Base-by-base conservation (phyloP, 2,329 filamentous ascomycete species). In the Xylaria polymorpha region DNA sequence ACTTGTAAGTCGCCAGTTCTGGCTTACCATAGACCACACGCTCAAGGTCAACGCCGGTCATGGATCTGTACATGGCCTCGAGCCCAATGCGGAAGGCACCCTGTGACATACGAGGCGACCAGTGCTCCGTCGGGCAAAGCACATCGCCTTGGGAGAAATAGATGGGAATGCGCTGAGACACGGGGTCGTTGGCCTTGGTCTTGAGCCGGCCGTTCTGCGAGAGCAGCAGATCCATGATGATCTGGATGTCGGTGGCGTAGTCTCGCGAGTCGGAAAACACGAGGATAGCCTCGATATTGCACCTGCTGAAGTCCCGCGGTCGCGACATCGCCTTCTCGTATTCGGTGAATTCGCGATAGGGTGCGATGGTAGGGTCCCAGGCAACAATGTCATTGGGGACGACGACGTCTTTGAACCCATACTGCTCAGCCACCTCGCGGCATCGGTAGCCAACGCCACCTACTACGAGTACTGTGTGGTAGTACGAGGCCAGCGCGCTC, bases 11-110 rank as follows among this genome's bases (percentile, higher is more conserved):
- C 5, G 91, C 91, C 68, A 88, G 76, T 79, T 92, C 90, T 32
- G 91, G 91, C 85, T 93, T 93, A 76, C 91, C 91, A 83, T 92
- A 92, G 66, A 93, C 89, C 41, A 92, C 89, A 84, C 90, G 91
- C 85, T 92, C 90, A 56, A 93, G 87, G 71, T 92, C 90, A 18
- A 85, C 85, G 67, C 90, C 90, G 0, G 90, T 92, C 67, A 92
- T 81, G 20, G 90, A 85, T 81, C 89, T 89, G 85, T 92, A 94
- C 82, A 92, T 91, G 72, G 90, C 90, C 80, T 92, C 90, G 64
- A 93, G 85, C 43, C 88, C 88, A 74, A 92, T 91, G 74, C 90
- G 89, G 88, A 93, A 93, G n/a, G 89, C 86, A 71, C 91, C 91
- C 80, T 92, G 91, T 25, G 89, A 91, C 87, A 92, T 90, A 74